Base-by-base conservation (phyloP, 129 eudicot species). In the Kitagawia praeruptora region DNA sequence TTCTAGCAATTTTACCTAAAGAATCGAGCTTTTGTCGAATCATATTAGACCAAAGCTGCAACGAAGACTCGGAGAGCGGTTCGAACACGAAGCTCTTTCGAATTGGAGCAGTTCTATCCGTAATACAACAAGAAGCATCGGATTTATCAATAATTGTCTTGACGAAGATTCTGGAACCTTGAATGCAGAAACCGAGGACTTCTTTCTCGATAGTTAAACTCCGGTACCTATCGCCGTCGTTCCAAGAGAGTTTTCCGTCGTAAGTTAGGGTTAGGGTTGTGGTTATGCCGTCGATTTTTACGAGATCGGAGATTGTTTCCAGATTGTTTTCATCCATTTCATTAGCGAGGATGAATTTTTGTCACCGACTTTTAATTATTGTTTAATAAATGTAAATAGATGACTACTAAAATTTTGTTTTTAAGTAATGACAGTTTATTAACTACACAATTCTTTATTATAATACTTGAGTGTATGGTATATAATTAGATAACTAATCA, bases 221-320 rank as follows among this genome's bases (percentile, higher is more conserved):
- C 2, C 85, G 84, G 27, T 80, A 83, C 15, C 38, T 75, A 16
- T 45, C 80, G 42, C 23, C 70, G 39, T 84, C 88, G 31, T 73
- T 14, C 96, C 96, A 92, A 75, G 84, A 87, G 80, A 95, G 88
- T 56, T 67, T 58, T 1, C 98, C 97, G 47, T 63, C 93, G 80
- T 81, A 21, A 21, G 85, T 66, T 46, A 95, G 85, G 27, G 82
- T 82, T 8, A 84, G 85, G 70, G 85, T 38, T 45, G 89, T 81
- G 69, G 51, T 83, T 21, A 49, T 28, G 40, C 97, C 96, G 86
- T 85, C 82, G 83, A 88, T 75, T 31, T 77, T 44, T 9, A 94
- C 84, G 47, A 80, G 83, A 58, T 89, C 97, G 61, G 96, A 94
- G 28, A 84, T 44, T 12, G 58, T 72, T 34, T 80, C 78, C 23